Base-by-base conservation (phyloP, 1,284 basidiomycete species). In the Ustilago esculenta region DNA sequence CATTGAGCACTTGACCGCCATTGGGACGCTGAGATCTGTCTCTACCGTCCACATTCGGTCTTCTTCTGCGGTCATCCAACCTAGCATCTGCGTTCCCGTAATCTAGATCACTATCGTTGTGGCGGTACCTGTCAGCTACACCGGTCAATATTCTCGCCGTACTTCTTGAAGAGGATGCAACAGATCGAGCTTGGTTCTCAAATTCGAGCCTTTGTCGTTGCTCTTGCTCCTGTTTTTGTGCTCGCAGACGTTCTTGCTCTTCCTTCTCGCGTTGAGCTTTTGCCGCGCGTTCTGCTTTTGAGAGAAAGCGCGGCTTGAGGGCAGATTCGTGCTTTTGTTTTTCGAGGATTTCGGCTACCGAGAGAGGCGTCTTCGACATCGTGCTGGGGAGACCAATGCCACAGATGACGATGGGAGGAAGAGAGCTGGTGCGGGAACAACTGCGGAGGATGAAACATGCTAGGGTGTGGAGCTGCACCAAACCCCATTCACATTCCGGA, bases 151-250 rank as follows among this genome's bases (percentile, higher is more conserved):
- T 8, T 15, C 46, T 33, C 2, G 46, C 27, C 9, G 47, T 12
- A 4, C 30, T 30, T 15, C 57, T 39, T 17, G 64, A 42, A 14
- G 65, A 34, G 27, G 72, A 52, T 11, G 65, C 10, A 9, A 36
- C 48, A 6, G 51, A 39, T 4, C 57, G 51, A 33, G 66, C 72
- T 36, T 90, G 88, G 15, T 85, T 83, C 81, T 97, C 92, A 9
- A 95, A 84, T 8, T 77, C 81, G 53, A 90, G 88, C 34, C 91
- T 84, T 61, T 90, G 88, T 47, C 83, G 80, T 55, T 84, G 86
- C 1, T 87, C 60, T 5, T 84, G 83, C 40, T 90, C 88, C 59
- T 87, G 87, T 65, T 85, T 88, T 14, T 61, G 55, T 14, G 47
- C 68, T 76, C 42, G 53, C 33, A 60, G 40, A 5, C 48, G 47